Evolutionary conservation across 2,329 filamentous ascomycete species (phyloP), one percentile per base, ranked within the genome.

Genomic region (Penicillium sp.): DNA sequence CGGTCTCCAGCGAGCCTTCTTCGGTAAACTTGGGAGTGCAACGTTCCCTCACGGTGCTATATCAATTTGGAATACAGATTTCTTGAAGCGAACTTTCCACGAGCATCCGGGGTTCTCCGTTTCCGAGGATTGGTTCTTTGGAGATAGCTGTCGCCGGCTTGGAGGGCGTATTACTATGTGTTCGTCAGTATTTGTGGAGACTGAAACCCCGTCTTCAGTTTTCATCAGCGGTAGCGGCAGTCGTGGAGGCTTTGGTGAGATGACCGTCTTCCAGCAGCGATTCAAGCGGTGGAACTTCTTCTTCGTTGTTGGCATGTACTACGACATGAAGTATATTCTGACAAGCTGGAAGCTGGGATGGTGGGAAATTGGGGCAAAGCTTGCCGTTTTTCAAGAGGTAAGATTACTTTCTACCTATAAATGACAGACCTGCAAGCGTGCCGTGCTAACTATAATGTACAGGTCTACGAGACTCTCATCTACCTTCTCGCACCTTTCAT

Each of bases 251-350:
- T 84, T 82, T 57, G 82, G 82, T 10, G 82, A 84, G 66, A 83
- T 81, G 79, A 83, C 81, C 0, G 77, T 84, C n/a, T 82, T 80
- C 70, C 78, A 78, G 60, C 82, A 84, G 66, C 74, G 82, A 1
- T 83, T 84, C 65, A 75, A 76, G 54, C 71, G 81, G 14, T 83
- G 82, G 82, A 83, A 83, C 53, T 83, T 83, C 70, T 83, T 84
- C 71, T 81, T 82, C 55, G 78, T 82, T 2, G 79, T 80, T 43
- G 77, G 81, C 14, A 75, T 83, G 68, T 82, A 74, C 67, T 80
- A 82, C 65, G 80, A 83, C 63, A 69, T 82, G 64, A 65, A 69
- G 4, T 83, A 84, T 57, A 79, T 84, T 19, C 57, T 83, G 1
- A 70, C 69, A 11, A 77, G 73, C 60, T 84, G 82, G 82, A 79